Base-by-base conservation (phyloP, 2,329 filamentous ascomycete species). In the Neonectria punicea region DNA sequence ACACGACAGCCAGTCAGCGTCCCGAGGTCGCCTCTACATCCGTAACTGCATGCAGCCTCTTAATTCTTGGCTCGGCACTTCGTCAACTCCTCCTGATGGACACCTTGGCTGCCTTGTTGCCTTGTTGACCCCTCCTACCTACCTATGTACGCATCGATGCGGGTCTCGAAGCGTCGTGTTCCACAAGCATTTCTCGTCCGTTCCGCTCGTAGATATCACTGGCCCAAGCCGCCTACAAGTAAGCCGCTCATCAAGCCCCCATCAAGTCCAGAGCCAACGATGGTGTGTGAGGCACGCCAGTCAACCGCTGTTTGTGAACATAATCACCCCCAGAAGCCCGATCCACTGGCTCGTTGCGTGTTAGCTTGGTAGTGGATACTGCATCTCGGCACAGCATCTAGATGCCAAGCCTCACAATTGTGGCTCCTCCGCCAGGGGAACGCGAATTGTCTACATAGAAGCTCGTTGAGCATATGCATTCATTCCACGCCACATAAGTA, bases 261-360 rank as follows among this genome's bases (percentile, higher is more conserved):
- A 47, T 30, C 28, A 10, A 41, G 41, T 41, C 41, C 16, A 46
- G 41, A 36, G 41, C 20, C 28, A 18, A 60, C 16, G 30, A 32
- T 47, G 50, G 39, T 39, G 58, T 60, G 49, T 30, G 47, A 60
- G 50, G 59, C 34, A 50, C 46, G 22, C 46, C 41, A 47, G 30
- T 22, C 49, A 57, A 39, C 60, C 47, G 46, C 46, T 16, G 46
- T 18, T 25, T 58, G 53, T 41, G 39, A 53, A 44, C 30, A 46
- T 30, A 58, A 43, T 53, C 13, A 53, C 34, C 43, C 13, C 25
- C 22, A 44, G 22, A 25, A 49, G 30, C 39, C 16, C 47, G n/a
- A 20, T 51, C 32, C 18, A 13, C 36, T 53, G 46, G 36, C 34
- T 43, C 36, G 54, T 58, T 58, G 61, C 61, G 61, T 63, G 61